A percentile compares a stretch with the other conserved stretches of the same genome.
Evolutionary conservation across 805 yeast genomes (phyloP).

Genomic region (Pichia paraexigua): DNA sequence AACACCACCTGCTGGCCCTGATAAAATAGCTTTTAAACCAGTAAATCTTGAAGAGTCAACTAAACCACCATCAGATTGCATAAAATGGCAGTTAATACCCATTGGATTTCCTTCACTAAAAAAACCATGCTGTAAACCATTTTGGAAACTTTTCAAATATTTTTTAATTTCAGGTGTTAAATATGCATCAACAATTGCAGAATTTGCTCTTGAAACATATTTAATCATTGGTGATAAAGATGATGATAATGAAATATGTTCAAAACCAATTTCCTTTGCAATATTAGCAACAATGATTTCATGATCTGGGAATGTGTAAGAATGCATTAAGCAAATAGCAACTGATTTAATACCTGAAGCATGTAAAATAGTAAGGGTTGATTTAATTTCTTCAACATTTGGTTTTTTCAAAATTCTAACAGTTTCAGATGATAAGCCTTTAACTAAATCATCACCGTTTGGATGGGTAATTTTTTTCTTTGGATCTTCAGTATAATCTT

Average conservation of each 20-base stretch:
- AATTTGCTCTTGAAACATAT: constrained; percentile 66
- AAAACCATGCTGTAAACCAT: constrained; percentile 50
- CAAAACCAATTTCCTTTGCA: constrained; percentile 59
- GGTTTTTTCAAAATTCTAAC: constrained; percentile 24
- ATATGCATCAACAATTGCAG: constrained; percentile 78
- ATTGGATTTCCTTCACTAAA: constrained; percentile 28
- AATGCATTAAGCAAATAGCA: constrained; percentile 65
- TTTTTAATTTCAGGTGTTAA: constrained; percentile 67
- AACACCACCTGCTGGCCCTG: constrained; percentile 98
- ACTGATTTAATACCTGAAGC: constrained; percentile 55
- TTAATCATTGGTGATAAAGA: constrained; percentile 74
- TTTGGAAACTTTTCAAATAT: constrained; percentile 51
- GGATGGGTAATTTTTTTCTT: constrained; percentile 21
- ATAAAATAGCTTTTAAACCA: constrained; percentile 77
- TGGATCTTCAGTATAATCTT: constrained; percentile 72
- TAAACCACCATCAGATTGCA: constrained; percentile 96
- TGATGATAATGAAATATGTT: constrained; percentile 58
- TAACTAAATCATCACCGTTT: constrained; percentile 31
- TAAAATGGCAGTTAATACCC: constrained; percentile 62
- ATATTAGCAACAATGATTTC: constrained; percentile 51
- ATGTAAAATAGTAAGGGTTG: constrained; percentile 36
- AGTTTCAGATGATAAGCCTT: constrained; percentile 62
- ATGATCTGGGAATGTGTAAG: constrained; percentile 65
- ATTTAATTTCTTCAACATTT: constrained; percentile 40
- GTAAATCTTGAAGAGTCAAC: constrained; percentile 77